Conservation (phyloP, 1,284 basidiomycete genomes). For the Ganoderma boninense region DNA sequence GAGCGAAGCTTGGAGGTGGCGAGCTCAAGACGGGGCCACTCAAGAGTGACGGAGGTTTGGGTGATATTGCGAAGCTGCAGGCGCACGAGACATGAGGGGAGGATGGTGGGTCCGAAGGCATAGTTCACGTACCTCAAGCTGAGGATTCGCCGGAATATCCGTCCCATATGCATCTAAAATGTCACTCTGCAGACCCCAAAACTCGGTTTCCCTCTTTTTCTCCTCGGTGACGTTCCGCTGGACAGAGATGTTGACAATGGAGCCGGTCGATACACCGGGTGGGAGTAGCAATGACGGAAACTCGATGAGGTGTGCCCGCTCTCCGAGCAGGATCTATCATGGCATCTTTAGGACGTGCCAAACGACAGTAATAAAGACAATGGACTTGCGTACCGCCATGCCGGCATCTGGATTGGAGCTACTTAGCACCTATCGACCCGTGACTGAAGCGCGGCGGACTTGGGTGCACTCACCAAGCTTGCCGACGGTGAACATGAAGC, state of each 20-base stretch:
- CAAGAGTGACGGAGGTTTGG: slow-evolving; percentile 93
- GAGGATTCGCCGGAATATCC: slow-evolving; percentile 74
- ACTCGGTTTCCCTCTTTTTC: slow-evolving; percentile 79
- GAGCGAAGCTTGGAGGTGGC: slow-evolving; percentile 87
- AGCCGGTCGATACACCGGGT: slow-evolving; percentile 89
- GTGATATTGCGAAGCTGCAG: slow-evolving; percentile 88
- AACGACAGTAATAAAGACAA: neutral
- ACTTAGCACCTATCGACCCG: slow-evolving; percentile 1
- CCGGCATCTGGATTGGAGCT: slow-evolving; percentile 67
- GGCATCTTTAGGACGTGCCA: neutral
- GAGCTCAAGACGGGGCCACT: slow-evolving; percentile 89
- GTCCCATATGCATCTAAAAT: slow-evolving; percentile 83
- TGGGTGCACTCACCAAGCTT: slow-evolving; percentile 64
- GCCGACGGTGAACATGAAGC: slow-evolving; percentile 75
- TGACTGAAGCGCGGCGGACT: no score
- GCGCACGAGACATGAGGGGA: slow-evolving; percentile 4
- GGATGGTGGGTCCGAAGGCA: neutral
- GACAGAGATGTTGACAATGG: slow-evolving; percentile 96
- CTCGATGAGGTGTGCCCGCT: slow-evolving; percentile 93
- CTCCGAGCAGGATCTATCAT: slow-evolving; percentile 86
- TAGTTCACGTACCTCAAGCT: slow-evolving; percentile 63
- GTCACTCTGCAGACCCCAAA: slow-evolving; percentile 83
- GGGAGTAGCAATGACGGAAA: slow-evolving; percentile 94
- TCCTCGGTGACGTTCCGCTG: slow-evolving; percentile 87
- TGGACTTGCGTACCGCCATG: slow-evolving; percentile 70